These are phyloP conservation scores for Trichoderma polysporum DNA, from an alignment of 2,329 filamentous ascomycete species.

Conservation along the genomic window DNA sequence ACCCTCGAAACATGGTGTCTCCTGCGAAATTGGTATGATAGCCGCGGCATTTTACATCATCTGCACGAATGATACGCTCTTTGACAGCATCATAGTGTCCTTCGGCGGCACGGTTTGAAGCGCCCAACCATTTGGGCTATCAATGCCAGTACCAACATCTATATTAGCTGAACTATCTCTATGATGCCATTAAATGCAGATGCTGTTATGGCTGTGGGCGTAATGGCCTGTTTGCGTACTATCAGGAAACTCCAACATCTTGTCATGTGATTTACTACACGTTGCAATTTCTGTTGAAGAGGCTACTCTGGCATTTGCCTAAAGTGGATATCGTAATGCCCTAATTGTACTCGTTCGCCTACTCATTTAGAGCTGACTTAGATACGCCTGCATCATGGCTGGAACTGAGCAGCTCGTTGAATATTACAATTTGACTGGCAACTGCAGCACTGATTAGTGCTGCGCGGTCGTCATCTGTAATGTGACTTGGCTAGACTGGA, in stretches of 20 bases:
- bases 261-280: slow-evolving; percentile 34
- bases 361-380: slow-evolving; percentile 36
- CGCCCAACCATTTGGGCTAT: slow-evolving; percentile 38
- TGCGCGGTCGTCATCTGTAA: too few species aligned
- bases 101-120: slow-evolving; percentile 38
- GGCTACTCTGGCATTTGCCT: slow-evolving; percentile 29
- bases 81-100: slow-evolving; percentile 38
- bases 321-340: slow-evolving; percentile 39
- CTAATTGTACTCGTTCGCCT: slow-evolving; percentile 38
- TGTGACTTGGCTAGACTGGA: too few species aligned
- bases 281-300: slow-evolving; percentile 37
- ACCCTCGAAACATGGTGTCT: slow-evolving; percentile 42
- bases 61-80: slow-evolving; percentile 36
- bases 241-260: slow-evolving; percentile 39
- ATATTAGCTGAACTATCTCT: slow-evolving; percentile 34
- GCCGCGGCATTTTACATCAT: slow-evolving; percentile 37
- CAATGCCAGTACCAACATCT: slow-evolving; percentile 35
- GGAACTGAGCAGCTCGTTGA: slow-evolving; percentile 37
- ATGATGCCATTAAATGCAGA: slow-evolving; percentile 39
- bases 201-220: slow-evolving; percentile 32
- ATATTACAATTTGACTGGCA: slow-evolving; percentile 40
- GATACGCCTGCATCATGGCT: slow-evolving; percentile 33
- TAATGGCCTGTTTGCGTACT: slow-evolving; percentile 38
- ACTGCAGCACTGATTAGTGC: slow-evolving; percentile 41
- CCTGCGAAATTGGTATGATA: slow-evolving; percentile 29